Evolutionary conservation across 2,329 filamentous ascomycete species (phyloP).

Genomic region (Davidsoniella eucalypti): DNA sequence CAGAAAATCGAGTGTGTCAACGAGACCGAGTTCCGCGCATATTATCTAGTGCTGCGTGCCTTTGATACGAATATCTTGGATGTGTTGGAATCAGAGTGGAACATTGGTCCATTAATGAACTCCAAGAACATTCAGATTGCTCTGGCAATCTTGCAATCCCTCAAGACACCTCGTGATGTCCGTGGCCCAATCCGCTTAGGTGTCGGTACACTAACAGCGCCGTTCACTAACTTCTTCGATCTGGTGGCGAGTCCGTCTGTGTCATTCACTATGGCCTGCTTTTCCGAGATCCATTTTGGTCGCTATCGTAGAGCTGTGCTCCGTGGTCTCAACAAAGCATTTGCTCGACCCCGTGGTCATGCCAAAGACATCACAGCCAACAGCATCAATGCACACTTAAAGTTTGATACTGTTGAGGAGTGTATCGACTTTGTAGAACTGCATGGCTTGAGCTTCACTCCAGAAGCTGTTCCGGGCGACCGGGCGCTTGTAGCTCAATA

Average conservation of each 20-base stretch:
- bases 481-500: slow-evolving; percentile 18
- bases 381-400: slow-evolving; percentile 39
- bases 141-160: slow-evolving; percentile 39
- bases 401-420: slow-evolving; percentile 51
- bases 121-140: slow-evolving; percentile 45
- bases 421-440: slow-evolving; percentile 47
- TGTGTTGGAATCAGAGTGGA: slow-evolving; percentile 39
- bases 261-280: slow-evolving; percentile 54
- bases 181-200: slow-evolving; percentile 39
- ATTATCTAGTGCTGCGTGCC: slow-evolving; percentile 46
- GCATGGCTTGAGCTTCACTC: slow-evolving; percentile 37
- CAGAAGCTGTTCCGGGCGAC: slow-evolving; percentile 21
- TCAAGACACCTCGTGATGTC: slow-evolving; percentile 41
- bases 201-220: slow-evolving; percentile 13
- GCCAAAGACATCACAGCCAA: slow-evolving; percentile 43
- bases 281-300: slow-evolving; percentile 52
- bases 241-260: slow-evolving; percentile 39
- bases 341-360: slow-evolving; percentile 38
- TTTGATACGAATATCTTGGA: slow-evolving; percentile 39
- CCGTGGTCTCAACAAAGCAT: slow-evolving; percentile 35
- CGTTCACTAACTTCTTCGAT: slow-evolving; percentile 39
- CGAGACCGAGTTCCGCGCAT: slow-evolving; percentile 49
- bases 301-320: slow-evolving; percentile 42
- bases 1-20: slow-evolving; percentile 41
- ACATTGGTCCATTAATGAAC: slow-evolving; percentile 34